Evolutionary conservation across 148 eudicot species (phyloP), one percentile per base, ranked within the genome.

Genomic region (Arbutus unedo): DNA sequence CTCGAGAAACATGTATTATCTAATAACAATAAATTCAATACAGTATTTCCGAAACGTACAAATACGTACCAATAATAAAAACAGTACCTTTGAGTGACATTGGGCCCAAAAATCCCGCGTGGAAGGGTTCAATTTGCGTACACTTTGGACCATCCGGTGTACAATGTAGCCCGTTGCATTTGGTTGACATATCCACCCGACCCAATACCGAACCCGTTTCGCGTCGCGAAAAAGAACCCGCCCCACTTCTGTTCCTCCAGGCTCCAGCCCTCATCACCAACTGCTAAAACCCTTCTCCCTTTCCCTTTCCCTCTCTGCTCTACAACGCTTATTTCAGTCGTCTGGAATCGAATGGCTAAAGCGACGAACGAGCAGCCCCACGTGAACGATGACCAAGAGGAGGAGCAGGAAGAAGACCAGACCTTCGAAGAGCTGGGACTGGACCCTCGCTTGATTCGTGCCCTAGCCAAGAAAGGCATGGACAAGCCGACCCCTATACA

Each of bases 401-500:
- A 83, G 8, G 90, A 91, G 72, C 66, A 84, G 23, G 90, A 89
- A 55, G 90, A 89, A 60, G 94, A 91, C 0, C 88, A 87, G 82
- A 90, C 77, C 83, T 96, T 96, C 82, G 97, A 96, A 83, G 91
- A 91, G 16, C 85, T 96, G 0, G 93, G 98, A 0, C 81, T 96
- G 0, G 97, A 96, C 73, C 68, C 95, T 77, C 95, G 99, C 25
- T 87, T 96, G 59, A 77, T 94, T 81, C 98, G 90, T 57, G 97
- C 98, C 71, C 83, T 96, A 55, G 76, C 59, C 2, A 96, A 96
- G 79, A 94, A 94, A 85, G 76, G 81, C 67, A 90, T 96, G 25
- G 76, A 72, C 2, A 72, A 72, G 6, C 50, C 76, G 51, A 72
- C 76, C 53, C 76, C 76, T 0, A 72, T 72, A 25, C 76, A 72